phyloP scores from a whole-genome alignment of 2,329 filamentous ascomycete species.

The Curvularia lunata region DNA sequence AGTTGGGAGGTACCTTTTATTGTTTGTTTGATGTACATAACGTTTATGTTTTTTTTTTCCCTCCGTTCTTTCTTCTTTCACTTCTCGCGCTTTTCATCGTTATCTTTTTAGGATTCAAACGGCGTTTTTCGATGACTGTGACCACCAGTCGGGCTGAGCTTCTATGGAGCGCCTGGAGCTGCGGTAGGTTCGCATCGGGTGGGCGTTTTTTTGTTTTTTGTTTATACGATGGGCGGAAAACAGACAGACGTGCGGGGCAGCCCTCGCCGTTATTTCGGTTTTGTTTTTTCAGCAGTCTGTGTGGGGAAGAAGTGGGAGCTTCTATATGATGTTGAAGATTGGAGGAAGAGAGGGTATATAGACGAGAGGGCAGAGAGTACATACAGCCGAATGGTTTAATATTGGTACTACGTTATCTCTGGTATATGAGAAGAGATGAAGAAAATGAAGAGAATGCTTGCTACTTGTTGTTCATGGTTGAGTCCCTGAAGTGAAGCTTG shows the following conservation, averaged over 20 bases:
- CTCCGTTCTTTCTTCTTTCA: neutral
- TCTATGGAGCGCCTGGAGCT: slow-evolving; percentile 16
- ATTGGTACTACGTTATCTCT: neutral
- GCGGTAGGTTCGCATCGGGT: slow-evolving; percentile 36
- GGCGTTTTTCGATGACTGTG: slow-evolving; percentile 28
- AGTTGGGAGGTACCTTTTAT: neutral
- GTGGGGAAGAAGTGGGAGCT: no score
- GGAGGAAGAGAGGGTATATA: no score
- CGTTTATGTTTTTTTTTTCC: slow-evolving; percentile 4
- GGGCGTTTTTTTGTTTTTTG: neutral
- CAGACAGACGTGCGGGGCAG: slow-evolving; percentile 1
- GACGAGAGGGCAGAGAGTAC: no score
- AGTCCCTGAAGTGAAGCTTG: neutral
- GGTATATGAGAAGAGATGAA: neutral
- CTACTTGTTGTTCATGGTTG: neutral
- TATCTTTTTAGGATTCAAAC: neutral
- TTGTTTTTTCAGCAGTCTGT: no score
- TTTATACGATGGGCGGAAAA: neutral
- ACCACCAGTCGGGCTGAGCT: slow-evolving; percentile 25
- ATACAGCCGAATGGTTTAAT: neutral
- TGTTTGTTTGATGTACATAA: slow-evolving; percentile 20
- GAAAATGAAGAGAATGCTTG: neutral
- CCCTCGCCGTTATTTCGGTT: slow-evolving; percentile 1
- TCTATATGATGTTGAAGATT: no score
- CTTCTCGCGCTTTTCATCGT: neutral